Evolutionary conservation across 768 basidiomycete species (phyloP).

Genomic region (Lactarius quietus): DNA sequence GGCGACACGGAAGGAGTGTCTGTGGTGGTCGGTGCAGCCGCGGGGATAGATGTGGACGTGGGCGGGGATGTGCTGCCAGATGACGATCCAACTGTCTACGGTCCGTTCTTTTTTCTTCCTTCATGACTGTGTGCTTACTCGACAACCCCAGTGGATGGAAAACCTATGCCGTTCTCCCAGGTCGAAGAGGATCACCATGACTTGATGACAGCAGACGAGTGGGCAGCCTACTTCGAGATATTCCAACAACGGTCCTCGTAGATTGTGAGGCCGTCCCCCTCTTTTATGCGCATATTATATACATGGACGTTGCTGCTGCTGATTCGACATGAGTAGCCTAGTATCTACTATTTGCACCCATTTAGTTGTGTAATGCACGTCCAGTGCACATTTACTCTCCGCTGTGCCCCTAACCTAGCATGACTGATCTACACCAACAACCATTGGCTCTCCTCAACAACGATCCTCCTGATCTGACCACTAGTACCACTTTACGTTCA

Average conservation of each 20-base stretch:
- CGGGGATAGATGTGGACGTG: conserved; percentile 11
- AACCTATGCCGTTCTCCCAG: conserved; percentile 65
- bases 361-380: no score
- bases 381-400: no score
- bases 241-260: conserved; percentile 43
- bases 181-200: conserved; percentile 93
- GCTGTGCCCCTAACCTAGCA: no score
- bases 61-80: conserved; percentile 3
- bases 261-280: neutral
- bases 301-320: neutral
- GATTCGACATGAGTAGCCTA: conserved; percentile 1
- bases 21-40: neutral
- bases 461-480: no score
- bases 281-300: neutral
- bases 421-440: no score
- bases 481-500: no score
- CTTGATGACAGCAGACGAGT: conserved; percentile 91
- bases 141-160: conserved; percentile 64
- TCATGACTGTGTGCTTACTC: conserved; percentile 7
- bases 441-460: no score
- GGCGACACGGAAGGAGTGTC: conserved; percentile 13
- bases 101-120: conserved; percentile 38
- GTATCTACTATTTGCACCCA: conserved; percentile 5
- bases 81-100: conserved; percentile 67
- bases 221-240: conserved; percentile 74